phyloP scores from a whole-genome alignment of 2,329 filamentous ascomycete species.

The Geoglossum cookeanum region DNA sequence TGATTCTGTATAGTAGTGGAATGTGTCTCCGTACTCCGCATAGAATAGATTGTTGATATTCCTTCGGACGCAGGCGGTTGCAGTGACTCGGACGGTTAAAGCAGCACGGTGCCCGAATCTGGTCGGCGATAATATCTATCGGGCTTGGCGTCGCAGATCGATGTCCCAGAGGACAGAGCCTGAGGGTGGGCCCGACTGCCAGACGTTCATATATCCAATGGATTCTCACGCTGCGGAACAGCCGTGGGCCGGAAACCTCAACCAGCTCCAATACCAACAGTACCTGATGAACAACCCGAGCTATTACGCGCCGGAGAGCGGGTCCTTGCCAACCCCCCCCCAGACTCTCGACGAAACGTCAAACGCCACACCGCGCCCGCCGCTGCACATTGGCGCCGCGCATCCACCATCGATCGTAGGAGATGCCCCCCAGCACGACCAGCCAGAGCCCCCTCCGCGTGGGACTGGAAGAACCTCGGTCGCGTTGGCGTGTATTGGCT shows the following conservation, averaged over 20 bases:
- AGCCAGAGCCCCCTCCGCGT: not conserved
- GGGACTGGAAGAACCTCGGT: not conserved
- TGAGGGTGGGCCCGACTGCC: not conserved
- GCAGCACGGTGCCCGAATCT: not conserved
- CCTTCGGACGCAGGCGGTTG: too few species aligned
- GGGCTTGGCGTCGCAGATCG: not conserved
- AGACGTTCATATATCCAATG: not conserved
- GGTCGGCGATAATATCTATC: not conserved
- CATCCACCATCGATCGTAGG: not conserved
- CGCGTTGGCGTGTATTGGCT: conserved; percentile 25
- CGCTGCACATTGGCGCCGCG: not conserved
- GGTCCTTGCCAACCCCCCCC: not conserved
- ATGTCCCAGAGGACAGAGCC: not conserved
- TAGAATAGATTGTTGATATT: too few species aligned
- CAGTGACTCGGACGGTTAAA: not conserved
- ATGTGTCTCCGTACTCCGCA: too few species aligned
- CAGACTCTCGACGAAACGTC: not conserved
- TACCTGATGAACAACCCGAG: not conserved
- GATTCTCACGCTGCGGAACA: not conserved
- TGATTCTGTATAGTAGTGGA: too few species aligned
- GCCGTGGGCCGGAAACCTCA: not conserved
- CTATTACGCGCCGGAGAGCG: not conserved
- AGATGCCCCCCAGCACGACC: not conserved
- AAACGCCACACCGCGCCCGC: not conserved
- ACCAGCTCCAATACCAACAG: not conserved